Evolutionary conservation across 1,139 yeast genomes (phyloP), one percentile per base, ranked within the genome.

Genomic region (Hemisphaericaspora lyxosophila): DNA sequence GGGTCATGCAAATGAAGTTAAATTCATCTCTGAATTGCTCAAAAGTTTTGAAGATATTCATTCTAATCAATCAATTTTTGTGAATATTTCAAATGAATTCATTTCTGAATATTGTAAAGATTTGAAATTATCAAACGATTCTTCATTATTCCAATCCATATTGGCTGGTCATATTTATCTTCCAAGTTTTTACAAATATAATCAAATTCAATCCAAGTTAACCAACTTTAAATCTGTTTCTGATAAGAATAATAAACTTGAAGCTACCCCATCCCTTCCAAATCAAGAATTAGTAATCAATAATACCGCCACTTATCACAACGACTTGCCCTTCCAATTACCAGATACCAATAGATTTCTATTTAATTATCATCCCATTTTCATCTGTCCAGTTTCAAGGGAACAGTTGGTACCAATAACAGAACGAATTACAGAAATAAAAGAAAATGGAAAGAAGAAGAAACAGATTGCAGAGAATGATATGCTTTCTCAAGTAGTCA

Each of bases 361-460:
- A 28, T 71, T 71, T 53, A 59, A 72, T 41, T 85, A 80, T 60
- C 97, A 89, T 59, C 87, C 95, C 0, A 81, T 89, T 3, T 89
- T 88, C 59, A 89, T 88, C 4, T 89, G 97, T 57, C 97, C 97
- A 0, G 90, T 89, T 2, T 77, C 92, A 6, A 85, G 87, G 57
- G 96, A 88, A 50, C 96, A 90, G 53, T 51, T 67, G 19, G 54
- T 68, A 14, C 76, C 77, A 4, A 51, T 67, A 18, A 60, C 70
- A 2, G 55, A 54, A 7, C 40, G 34, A 11, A 40, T 42, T 4
- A 43, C 36, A 13, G 42, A 43, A 18, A 32, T 34, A 2, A 32
- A 39, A 3, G 53, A 50, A 6, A 48, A 41, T 5, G 50, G 49
- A 13, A 60, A 55, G 48, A 53, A 55, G 40, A 59, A 51, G 38